phyloP scores from a whole-genome alignment of 768 basidiomycete species.

The Suillus occidentalis region DNA sequence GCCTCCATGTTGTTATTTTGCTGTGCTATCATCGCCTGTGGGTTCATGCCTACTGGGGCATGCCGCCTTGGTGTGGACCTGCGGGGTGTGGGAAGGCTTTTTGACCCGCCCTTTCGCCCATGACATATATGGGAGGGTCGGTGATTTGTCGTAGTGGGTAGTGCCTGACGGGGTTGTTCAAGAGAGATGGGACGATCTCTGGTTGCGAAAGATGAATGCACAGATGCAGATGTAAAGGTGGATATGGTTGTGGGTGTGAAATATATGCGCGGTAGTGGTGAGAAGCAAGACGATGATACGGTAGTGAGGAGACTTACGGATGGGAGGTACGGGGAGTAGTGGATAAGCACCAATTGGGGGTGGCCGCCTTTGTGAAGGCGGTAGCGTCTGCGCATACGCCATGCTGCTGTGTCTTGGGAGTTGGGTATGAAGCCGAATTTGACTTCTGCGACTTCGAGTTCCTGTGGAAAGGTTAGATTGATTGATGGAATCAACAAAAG shows the following conservation, averaged over 20 bases:
- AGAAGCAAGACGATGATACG: neutral
- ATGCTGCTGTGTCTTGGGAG: conserved; percentile 58
- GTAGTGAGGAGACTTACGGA: conserved; percentile 49
- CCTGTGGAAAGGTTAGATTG: conserved; percentile 40
- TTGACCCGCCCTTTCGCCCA: conserved; percentile 73
- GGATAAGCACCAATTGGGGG: conserved; percentile 70
- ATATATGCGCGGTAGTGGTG: conserved; percentile 5
- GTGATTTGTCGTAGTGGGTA: conserved; percentile 70
- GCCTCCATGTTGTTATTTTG: conserved; percentile 74
- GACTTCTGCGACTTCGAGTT: conserved; percentile 73
- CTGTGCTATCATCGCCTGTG: conserved; percentile 68
- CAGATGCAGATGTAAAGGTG: neutral
- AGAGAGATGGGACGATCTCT: conserved; percentile 62
- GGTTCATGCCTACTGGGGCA: conserved; percentile 34
- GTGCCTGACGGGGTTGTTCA: conserved; percentile 61
- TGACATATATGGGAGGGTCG: conserved; percentile 67
- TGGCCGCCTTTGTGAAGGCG: conserved; percentile 74
- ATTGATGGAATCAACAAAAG: neutral
- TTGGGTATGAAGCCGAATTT: conserved; percentile 80
- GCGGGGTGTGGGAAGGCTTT: conserved; percentile 48
- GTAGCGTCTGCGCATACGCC: conserved; percentile 68
- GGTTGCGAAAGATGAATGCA: neutral
- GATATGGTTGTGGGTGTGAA: neutral
- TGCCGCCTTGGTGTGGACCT: conserved; percentile 30
- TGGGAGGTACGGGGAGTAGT: conserved; percentile 65